phyloP scores from a whole-genome alignment of 106 monocot species.

The Apostasia ramifera region DNA sequence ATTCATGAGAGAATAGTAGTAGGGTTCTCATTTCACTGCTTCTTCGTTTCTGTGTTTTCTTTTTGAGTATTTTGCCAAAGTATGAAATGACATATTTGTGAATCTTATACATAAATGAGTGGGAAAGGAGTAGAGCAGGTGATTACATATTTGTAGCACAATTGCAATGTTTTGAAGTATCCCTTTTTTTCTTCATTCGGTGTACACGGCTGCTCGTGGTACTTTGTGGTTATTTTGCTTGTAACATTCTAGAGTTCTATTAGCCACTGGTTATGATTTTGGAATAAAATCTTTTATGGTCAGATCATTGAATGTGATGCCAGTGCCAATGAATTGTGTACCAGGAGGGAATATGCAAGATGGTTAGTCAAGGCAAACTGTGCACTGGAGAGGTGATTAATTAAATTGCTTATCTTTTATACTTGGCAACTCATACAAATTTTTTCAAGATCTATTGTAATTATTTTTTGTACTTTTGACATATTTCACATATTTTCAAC shows the following conservation, averaged over 20 bases:
- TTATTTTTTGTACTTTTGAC: neutral
- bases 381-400: constrained; percentile 65
- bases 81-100: too few species aligned
- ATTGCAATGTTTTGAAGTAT: too few species aligned
- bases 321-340: constrained; percentile 68
- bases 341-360: constrained; percentile 88
- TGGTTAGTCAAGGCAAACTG: constrained; percentile 77
- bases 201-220: neutral
- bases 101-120: too few species aligned
- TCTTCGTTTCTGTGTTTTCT: too few species aligned
- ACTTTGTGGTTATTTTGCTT: neutral
- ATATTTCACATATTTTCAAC: too few species aligned
- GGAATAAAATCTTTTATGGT: constrained; percentile 18
- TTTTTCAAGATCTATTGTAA: neutral
- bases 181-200: too few species aligned
- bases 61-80: too few species aligned
- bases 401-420: neutral
- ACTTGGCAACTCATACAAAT: too few species aligned
- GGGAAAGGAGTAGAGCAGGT: too few species aligned
- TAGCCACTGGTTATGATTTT: constrained; percentile 4
- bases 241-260: neutral
- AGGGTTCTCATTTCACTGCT: too few species aligned
- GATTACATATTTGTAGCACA: too few species aligned
- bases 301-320: constrained; percentile 85
- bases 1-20: too few species aligned